Base-by-base conservation (phyloP, 352 stramenopile genomes). In the Phytophthora cryptogea region DNA sequence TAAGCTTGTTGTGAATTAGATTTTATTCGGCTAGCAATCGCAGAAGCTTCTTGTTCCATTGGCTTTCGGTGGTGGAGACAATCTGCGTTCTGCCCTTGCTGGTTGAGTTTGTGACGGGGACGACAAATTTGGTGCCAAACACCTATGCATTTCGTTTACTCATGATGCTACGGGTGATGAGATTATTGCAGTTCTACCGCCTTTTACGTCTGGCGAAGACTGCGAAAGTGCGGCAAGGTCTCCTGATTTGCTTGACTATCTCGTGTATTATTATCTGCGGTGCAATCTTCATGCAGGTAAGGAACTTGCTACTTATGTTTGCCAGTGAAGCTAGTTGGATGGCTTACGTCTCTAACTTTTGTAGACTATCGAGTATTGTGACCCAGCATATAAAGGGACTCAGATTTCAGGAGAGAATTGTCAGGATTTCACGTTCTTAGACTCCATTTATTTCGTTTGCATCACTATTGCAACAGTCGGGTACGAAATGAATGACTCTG, bases 381-480 rank as follows among this genome's bases (percentile, higher is more conserved):
- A 87, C 32, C 54, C 66, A 56, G 55, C 45, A 9, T 67, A 33
- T 27, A 46, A 46, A 16, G 42, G 14, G 13, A 48, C 52, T 2
- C 54, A 74, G 33, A 11, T 74, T 20, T 48, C 47, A 1, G 68
- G 66, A 3, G 43, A 70, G 13, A 80, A 71, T 53, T 92, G 83
- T 54, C 83, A 90, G 46, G 64, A 86, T 9, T 56, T 92, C 48
- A 85, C 80, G 20, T 93, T 92, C 50, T 78, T 91, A 42, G 79
- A 92, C 27, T 63, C 80, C 37, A 78, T 89, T 33, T 95, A 95
- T 59, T 91, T 95, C 56, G 76, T 95, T 17, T 89, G 86, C 48
- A 92, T 91, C 53, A 94, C 86, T 0, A 92, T 94, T 54, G 76
- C 71, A 54, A 94, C 86, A 14, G 82, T 95, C 39, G 86, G 83